Evolutionary conservation across 116 monocot species (phyloP).

Genomic region (Papilionanthe hybrid): DNA sequence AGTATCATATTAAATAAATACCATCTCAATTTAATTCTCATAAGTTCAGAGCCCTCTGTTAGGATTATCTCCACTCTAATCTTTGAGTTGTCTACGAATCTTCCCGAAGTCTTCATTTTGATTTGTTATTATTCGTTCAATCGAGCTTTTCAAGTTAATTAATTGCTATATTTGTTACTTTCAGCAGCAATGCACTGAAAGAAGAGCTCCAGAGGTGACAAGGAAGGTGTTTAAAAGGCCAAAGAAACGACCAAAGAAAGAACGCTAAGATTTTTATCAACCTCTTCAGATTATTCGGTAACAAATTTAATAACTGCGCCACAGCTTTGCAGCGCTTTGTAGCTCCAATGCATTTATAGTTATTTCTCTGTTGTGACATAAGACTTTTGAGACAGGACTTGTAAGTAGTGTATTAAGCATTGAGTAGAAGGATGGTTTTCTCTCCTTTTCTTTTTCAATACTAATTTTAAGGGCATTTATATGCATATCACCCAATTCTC

Average conservation of each 20-base stretch:
- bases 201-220: slow-evolving; percentile 8
- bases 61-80: neutral
- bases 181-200: neutral
- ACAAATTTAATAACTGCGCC: neutral
- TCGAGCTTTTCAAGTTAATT: neutral
- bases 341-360: neutral
- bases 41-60: too few species aligned
- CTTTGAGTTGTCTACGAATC: neutral
- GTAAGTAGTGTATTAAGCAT: too few species aligned
- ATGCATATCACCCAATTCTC: too few species aligned
- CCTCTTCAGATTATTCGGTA: neutral
- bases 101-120: neutral
- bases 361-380: too few species aligned
- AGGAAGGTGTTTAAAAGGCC: neutral
- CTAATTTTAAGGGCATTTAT: too few species aligned
- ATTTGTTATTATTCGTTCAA: neutral
- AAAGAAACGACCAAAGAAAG: slow-evolving; percentile 8
- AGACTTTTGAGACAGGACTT: too few species aligned
- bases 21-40: too few species aligned
- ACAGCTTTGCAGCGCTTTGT: neutral
- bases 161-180: neutral
- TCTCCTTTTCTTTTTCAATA: too few species aligned
- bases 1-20: too few species aligned
- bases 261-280: neutral
- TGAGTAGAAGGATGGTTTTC: too few species aligned